Conservation (phyloP, 1,139 yeast genomes). For the Hyphopichia khmerensis region DNA sequence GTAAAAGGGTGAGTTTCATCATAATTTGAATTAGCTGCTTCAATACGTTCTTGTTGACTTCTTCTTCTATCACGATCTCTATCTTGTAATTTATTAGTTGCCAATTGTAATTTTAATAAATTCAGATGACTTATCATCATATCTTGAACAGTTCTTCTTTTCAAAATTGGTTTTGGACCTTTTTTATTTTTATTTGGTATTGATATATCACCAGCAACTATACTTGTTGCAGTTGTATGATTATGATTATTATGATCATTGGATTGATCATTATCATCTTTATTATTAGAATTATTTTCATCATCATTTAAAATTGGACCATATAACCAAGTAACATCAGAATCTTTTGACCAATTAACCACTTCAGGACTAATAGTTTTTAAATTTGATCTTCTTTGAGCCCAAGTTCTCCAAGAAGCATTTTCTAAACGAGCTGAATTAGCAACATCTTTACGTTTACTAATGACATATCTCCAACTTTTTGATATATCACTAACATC, state of each 20-base stretch:
- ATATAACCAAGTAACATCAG: conserved; percentile 80
- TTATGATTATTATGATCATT: conserved; percentile 26
- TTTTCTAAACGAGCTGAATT: conserved; percentile 69
- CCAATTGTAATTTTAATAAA: conserved; percentile 46
- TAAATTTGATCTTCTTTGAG: conserved; percentile 66
- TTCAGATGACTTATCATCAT: conserved; percentile 63
- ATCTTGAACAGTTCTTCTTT: conserved; percentile 78
- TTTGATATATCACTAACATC: conserved; percentile 88
- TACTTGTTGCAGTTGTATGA: conserved; percentile 36
- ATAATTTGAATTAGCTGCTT: conserved; percentile 3
- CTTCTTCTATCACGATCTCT: conserved; percentile 18
- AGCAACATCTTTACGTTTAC: conserved; percentile 74
- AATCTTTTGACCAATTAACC: conserved; percentile 78
- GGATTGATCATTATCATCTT: conserved; percentile 24
- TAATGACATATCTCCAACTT: conserved; percentile 91
- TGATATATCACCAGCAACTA: conserved; percentile 49
- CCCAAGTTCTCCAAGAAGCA: conserved; percentile 88
- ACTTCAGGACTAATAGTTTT: conserved; percentile 71
- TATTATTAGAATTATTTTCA: conserved; percentile 12
- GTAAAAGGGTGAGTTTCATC: conserved; percentile 2
- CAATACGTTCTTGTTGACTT: conserved; percentile 11
- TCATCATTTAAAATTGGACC: conserved; percentile 67
- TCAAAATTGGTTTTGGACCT: conserved; percentile 72
- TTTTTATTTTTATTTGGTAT: conserved; percentile 25
- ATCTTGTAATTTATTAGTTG: conserved; percentile 36